These are phyloP conservation scores for Trichoderma sp. DNA, from an alignment of 2,329 filamentous ascomycete genomes.

Conservation along the genomic window DNA sequence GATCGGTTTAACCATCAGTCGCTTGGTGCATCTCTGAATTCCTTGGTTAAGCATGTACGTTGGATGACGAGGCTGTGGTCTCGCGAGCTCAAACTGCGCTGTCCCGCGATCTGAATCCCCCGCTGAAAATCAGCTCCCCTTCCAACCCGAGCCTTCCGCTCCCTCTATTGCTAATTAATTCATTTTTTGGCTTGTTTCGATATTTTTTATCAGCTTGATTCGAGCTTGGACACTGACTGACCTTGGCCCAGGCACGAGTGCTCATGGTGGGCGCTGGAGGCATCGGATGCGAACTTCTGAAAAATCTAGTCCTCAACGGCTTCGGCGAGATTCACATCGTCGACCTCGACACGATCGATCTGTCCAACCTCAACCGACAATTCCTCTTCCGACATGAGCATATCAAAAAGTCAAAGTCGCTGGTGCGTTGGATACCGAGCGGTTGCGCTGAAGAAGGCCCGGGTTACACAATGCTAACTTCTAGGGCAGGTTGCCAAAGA, in stretches of 20 bases:
- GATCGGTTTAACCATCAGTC: conserved; percentile 62
- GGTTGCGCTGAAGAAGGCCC: not conserved
- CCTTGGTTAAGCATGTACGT: conserved; percentile 65
- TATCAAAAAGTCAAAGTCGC: conserved; percentile 94
- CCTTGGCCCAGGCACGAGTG: conserved; percentile 64
- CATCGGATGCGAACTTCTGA: conserved; percentile 95
- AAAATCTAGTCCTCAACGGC: conserved; percentile 88
- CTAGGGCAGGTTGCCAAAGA: conserved; percentile 77
- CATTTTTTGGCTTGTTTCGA: not conserved
- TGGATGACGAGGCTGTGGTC: not conserved
- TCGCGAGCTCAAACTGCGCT: not conserved
- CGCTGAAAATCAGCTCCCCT: not conserved
- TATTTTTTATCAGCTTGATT: not conserved
- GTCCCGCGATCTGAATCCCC: not conserved
- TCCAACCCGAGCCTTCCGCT: too few species aligned
- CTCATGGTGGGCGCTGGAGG: conserved; percentile 95
- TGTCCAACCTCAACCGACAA: conserved; percentile 96
- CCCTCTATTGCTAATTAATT: not conserved
- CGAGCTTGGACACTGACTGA: conserved; percentile 4
- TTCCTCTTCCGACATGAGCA: conserved; percentile 96
- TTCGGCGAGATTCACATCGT: conserved; percentile 94
- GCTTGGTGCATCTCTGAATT: conserved; percentile 62
- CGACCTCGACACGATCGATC: conserved; percentile 95
- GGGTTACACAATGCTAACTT: not conserved
- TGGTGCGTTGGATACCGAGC: conserved; percentile 56